Evolutionary conservation across 2,329 filamentous ascomycete species (phyloP), one percentile per base, ranked within the genome.

Genomic region (Harringtonia lauricola): DNA sequence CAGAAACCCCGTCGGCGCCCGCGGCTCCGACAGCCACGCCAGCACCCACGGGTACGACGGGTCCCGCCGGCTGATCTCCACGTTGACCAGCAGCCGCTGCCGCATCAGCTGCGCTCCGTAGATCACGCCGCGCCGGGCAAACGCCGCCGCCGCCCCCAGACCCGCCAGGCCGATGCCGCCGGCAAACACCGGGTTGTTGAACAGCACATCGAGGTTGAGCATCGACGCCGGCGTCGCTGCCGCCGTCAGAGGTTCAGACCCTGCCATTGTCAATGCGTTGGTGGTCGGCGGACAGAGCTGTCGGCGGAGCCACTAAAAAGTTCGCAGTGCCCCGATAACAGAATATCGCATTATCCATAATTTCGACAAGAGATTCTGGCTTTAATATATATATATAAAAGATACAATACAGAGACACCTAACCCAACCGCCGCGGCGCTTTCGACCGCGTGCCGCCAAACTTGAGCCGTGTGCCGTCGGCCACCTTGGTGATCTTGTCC

Each of bases 11-110:
- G 56, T 67, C 57, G 69, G 63, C 43, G 79, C 73, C 41, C 88
- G 86, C 51, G 87, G 86, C 44, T 86, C 75, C 8, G 88, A 89
- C 60, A 98, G 84, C 89, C 92, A 98, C 51, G 89, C 82, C 10
- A 98, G 72, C 35, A 98, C 79, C 90, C 89, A 96, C 34, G 81
- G 81, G 60, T 96, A 98, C 2, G 90, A 89, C 36, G 87, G 80
- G 64, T 98, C 92, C 55, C 90, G 86, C 58, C 87, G 85, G 61
- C 86, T 90, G 62, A 98, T 95, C 64, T 98, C 92, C 55, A 98
- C 80, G 56, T 95, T 88, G 55, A 96, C 86, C 26, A 98, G 79
- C 65, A 98, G 79, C 39, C 90, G 86, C 42, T 83, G 81, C 40
- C 86, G 84, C 46, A 95, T 66, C 45, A 94, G 71, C 36, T 76